Percentiles rank a stretch among this genome's conserved stretches.
Conservation (phyloP, 805 yeast species). For the Candida adriatica region DNA sequence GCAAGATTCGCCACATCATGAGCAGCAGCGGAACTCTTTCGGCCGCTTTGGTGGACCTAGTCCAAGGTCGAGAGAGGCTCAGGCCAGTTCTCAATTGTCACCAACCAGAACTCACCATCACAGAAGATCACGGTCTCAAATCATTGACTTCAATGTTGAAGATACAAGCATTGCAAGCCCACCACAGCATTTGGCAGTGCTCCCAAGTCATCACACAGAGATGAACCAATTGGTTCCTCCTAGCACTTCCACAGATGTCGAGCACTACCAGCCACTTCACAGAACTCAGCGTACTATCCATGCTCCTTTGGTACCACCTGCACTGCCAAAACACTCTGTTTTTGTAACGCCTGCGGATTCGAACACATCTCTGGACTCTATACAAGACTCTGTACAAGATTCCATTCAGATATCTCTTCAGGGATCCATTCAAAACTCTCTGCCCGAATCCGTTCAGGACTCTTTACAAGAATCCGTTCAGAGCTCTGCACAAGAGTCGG, state of each 20-base stretch:
- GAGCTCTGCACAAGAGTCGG: slow-evolving; percentile 4
- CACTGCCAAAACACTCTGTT: slow-evolving; percentile 1
- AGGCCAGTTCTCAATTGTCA: too few relatives aligned
- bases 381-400: slow-evolving; percentile 13
- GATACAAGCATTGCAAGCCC: slow-evolving; percentile 1
- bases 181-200: not conserved
- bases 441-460: slow-evolving; percentile 7
- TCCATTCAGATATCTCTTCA: too few relatives aligned
- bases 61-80: too few relatives aligned
- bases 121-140: slow-evolving; percentile 11
- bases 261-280: too few relatives aligned
- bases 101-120: slow-evolving; percentile 10
- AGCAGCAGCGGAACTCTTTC: not conserved
- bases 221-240: too few relatives aligned
- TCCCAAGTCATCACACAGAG: not conserved
- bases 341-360: slow-evolving; percentile 2
- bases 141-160: slow-evolving; percentile 5
- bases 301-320: slow-evolving; percentile 1
- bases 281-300: too few relatives aligned
- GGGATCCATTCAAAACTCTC: slow-evolving; percentile 7
- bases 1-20: not conserved
- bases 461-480: slow-evolving; percentile 6
- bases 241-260: too few relatives aligned
- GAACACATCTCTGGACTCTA: slow-evolving; percentile 10
- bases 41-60: slow-evolving; percentile 9